These are phyloP conservation scores for Nothophaeocryptopus gaeumannii DNA, from an alignment of 2,329 filamentous ascomycete genomes.

Conservation along the genomic window DNA sequence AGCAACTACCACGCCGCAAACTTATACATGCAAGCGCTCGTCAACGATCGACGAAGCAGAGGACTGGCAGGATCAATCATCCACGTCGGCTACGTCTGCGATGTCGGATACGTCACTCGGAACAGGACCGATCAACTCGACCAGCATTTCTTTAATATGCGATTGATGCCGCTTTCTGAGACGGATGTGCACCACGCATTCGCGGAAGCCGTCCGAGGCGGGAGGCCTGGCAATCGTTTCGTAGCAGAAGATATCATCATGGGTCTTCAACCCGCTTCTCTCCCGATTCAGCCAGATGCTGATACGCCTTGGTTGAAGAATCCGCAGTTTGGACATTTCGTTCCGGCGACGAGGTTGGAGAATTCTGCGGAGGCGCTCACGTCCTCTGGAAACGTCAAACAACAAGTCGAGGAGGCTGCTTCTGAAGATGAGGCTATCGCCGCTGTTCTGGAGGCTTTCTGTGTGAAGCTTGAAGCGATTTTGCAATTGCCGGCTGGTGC, in stretches of 20 bases:
- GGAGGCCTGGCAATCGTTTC: no score
- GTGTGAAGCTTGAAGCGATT: no score
- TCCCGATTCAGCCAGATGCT: no score
- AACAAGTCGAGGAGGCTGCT: slow-evolving; percentile 1
- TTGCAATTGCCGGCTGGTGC: no score
- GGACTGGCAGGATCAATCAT: slow-evolving; percentile 49
- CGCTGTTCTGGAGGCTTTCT: slow-evolving; percentile 4
- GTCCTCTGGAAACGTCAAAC: background rate
- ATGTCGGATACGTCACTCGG: slow-evolving; percentile 37
- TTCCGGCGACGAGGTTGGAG: no score
- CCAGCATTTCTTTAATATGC: background rate
- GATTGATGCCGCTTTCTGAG: slow-evolving; percentile 42
- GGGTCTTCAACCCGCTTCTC: no score
- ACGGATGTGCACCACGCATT: slow-evolving; percentile 52
- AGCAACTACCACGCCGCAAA: slow-evolving; percentile 4
- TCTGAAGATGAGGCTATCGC: slow-evolving; percentile 2
- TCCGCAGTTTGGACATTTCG: no score
- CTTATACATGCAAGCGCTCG: slow-evolving; percentile 1
- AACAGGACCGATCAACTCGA: background rate
- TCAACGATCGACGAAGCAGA: slow-evolving; percentile 27
- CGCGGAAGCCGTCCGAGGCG: slow-evolving; percentile 45
- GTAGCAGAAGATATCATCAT: no score
- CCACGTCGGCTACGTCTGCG: slow-evolving; percentile 52
- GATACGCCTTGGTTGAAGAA: no score
- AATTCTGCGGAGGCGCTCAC: slow-evolving; percentile 1